phyloP scores from a whole-genome alignment of 306 rosid species.

The Sindora glabra region DNA sequence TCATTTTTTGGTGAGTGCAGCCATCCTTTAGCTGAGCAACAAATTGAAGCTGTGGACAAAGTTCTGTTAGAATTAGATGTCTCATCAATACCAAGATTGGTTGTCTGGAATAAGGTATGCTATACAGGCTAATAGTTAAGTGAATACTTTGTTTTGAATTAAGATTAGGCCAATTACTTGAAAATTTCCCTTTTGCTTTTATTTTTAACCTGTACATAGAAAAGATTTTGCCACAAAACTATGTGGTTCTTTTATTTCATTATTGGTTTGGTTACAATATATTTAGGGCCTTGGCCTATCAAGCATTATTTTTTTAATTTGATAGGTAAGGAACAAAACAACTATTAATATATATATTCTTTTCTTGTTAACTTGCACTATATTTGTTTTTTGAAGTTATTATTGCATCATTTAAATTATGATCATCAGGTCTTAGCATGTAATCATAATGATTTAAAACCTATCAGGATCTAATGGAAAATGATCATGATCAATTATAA shows the following conservation, averaged over 20 bases:
- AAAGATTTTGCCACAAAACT: background rate
- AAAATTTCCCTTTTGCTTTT: background rate
- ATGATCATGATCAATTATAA: background rate
- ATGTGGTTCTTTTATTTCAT: background rate
- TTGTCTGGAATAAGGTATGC: constrained; percentile 95
- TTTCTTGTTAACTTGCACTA: background rate
- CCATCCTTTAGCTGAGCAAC: constrained; percentile 89
- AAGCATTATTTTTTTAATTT: background rate
- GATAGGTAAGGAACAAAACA: background rate
- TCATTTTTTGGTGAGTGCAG: constrained; percentile 54
- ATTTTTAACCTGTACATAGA: background rate
- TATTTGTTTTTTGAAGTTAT: too few relatives aligned
- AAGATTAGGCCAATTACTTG: background rate
- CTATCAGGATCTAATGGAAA: background rate
- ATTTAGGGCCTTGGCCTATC: constrained; percentile 6
- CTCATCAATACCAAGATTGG: constrained; percentile 74
- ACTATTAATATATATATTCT: too few relatives aligned
- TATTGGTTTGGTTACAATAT: background rate
- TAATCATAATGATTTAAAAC: background rate
- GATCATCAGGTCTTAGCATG: background rate
- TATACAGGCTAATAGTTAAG: background rate
- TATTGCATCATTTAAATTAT: background rate
- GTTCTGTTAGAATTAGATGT: constrained; percentile 82
- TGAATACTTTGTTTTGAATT: background rate
- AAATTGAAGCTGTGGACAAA: constrained; percentile 92